phyloP scores from a whole-genome alignment of 306 rosid genomes.

The Senna siamea region DNA sequence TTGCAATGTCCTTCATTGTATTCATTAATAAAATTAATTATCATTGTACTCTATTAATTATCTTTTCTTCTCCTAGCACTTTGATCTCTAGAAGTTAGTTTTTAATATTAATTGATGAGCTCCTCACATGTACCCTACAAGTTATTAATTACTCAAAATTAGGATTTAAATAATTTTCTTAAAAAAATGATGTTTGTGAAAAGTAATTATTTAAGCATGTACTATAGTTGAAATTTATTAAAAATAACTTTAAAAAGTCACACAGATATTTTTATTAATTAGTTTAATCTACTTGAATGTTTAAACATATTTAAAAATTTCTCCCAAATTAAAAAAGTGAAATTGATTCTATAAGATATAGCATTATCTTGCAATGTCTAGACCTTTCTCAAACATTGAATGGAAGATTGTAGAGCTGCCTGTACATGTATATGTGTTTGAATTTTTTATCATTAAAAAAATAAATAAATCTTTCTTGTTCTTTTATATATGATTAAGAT shows the following conservation, averaged over 20 bases:
- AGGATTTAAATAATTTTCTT: not conserved
- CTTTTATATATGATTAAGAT: conserved; percentile 41
- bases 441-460: conserved; percentile 21
- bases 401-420: not conserved
- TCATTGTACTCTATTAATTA: not conserved
- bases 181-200: not conserved
- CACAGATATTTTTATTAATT: not conserved
- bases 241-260: not conserved
- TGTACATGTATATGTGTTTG: not conserved
- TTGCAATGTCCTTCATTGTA: not conserved
- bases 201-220: not conserved
- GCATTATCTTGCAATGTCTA: not conserved
- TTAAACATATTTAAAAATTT: not conserved
- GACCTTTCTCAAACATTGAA: not conserved
- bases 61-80: not conserved
- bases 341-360: not conserved
- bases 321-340: not conserved
- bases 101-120: not conserved
- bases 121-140: not conserved
- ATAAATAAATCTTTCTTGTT: conserved; percentile 17
- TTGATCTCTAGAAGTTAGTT: not conserved
- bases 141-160: not conserved
- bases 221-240: not conserved
- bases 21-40: too few species aligned
- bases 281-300: not conserved